Conservation (phyloP, 768 basidiomycete species). For the Psilocybe azurescens region DNA sequence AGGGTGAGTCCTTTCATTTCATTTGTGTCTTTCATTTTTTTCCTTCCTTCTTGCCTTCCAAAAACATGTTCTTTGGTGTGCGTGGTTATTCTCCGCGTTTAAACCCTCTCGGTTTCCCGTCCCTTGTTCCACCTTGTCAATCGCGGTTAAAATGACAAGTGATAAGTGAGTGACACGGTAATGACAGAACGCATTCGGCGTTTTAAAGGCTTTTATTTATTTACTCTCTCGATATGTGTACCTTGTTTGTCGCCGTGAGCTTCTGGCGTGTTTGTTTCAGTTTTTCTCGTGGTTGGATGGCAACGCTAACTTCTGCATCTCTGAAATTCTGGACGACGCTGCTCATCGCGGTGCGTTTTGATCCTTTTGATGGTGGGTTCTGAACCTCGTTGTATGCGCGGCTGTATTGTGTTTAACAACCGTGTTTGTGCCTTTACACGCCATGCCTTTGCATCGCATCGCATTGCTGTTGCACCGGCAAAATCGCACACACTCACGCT, state of each 20-base stretch:
- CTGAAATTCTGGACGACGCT: background rate
- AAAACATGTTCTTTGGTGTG: background rate
- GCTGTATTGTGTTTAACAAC: background rate
- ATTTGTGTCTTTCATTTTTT: constrained; percentile 13
- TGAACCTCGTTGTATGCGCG: background rate
- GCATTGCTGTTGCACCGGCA: background rate
- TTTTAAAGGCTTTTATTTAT: background rate
- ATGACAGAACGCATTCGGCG: background rate
- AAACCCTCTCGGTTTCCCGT: constrained; percentile 10
- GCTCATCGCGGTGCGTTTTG: background rate
- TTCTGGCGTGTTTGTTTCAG: background rate
- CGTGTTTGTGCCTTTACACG: background rate
- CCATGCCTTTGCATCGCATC: background rate
- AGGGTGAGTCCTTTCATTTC: constrained; percentile 64
- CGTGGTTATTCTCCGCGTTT: constrained; percentile 3
- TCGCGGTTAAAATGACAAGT: constrained; percentile 3
- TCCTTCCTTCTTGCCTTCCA: constrained; percentile 13
- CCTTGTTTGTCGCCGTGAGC: background rate
- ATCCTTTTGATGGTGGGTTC: background rate
- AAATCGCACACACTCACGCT: background rate
- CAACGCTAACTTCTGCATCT: background rate
- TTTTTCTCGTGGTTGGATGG: constrained; percentile 14
- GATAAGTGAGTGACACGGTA: background rate
- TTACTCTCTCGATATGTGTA: background rate
- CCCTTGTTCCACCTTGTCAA: constrained; percentile 17